Evolutionary conservation across 176 grass and related monocot species (phyloP).

Genomic region (Stipa capillata): DNA sequence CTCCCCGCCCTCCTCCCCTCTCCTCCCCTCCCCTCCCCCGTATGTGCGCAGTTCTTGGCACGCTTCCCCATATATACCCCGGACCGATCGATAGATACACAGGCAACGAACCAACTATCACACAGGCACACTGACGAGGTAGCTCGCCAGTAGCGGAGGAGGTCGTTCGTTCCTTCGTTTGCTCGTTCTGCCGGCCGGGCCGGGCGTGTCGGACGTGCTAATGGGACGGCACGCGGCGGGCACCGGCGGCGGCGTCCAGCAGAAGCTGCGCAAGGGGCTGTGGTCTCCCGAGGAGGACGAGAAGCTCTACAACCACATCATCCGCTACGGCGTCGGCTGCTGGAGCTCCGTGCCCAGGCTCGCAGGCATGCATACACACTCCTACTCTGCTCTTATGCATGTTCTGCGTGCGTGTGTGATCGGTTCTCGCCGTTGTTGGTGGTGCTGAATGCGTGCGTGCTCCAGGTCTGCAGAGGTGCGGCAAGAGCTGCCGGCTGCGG

Average conservation of each 20-base stretch:
- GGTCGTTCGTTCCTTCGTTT: background rate
- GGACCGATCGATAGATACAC: conserved; percentile 30
- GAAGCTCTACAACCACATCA: conserved; percentile 94
- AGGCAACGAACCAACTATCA: conserved; percentile 20
- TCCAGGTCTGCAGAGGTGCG: conserved; percentile 84
- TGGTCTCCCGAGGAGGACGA: conserved; percentile 94
- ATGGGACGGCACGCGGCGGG: conserved; percentile 62
- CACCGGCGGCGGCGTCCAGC: conserved; percentile 49
- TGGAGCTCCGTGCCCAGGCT: conserved; percentile 91
- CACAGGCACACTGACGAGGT: conserved; percentile 7
- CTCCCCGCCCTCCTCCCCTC: background rate
- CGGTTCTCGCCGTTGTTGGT: background rate
- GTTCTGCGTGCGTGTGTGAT: background rate
- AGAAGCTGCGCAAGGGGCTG: conserved; percentile 81
- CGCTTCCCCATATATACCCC: conserved; percentile 58
- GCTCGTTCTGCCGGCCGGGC: background rate
- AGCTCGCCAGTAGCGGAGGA: background rate
- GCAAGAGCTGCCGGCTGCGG: conserved; percentile 84
- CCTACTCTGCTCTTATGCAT: background rate
- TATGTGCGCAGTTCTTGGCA: conserved; percentile 46
- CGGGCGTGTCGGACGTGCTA: conserved; percentile 15
- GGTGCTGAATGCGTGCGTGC: background rate
- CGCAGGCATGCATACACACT: conserved; percentile 31
- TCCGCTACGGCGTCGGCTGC: conserved; percentile 74
- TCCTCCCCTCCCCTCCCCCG: background rate